Evolutionary conservation across 1,139 yeast species (phyloP).

Genomic region (Petasospora rhodanensis): DNA sequence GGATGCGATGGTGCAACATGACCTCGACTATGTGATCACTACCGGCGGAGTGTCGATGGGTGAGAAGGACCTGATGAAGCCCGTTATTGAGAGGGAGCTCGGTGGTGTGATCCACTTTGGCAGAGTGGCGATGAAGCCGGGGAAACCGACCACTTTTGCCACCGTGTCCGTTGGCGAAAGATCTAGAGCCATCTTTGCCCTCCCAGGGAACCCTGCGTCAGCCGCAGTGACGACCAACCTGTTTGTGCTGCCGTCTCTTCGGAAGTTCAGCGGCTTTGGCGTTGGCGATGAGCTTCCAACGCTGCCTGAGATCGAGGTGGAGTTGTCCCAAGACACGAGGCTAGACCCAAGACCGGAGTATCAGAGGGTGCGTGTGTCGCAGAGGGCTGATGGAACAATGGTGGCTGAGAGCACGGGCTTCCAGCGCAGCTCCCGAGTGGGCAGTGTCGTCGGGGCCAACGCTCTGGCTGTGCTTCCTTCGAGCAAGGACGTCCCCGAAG

Average conservation of each 20-base stretch:
- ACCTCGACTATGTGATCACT: conserved; percentile 40
- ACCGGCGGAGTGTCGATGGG: conserved; percentile 58
- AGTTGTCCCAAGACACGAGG: conserved; percentile 26
- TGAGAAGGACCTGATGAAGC: conserved; percentile 44
- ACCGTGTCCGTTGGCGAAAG: conserved; percentile 27
- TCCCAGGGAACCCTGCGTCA: conserved; percentile 53
- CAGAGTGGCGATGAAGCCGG: conserved; percentile 50
- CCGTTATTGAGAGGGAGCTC: conserved; percentile 37
- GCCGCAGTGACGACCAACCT: conserved; percentile 42
- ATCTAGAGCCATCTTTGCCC: conserved; percentile 36
- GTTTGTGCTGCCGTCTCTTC: conserved; percentile 42
- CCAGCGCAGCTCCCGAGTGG: conserved; percentile 46
- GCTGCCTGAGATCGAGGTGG: conserved; percentile 31
- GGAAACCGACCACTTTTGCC: conserved; percentile 51
- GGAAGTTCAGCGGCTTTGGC: conserved; percentile 30
- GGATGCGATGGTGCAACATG: conserved; percentile 25
- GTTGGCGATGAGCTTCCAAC: conserved; percentile 20
- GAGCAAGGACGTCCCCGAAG: conserved; percentile 7
- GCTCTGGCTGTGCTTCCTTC: conserved; percentile 40
- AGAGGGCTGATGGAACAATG: conserved; percentile 24
- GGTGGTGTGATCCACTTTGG: conserved; percentile 45
- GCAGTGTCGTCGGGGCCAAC: conserved; percentile 41
- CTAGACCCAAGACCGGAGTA: conserved; percentile 48
- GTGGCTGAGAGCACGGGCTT: conserved; percentile 40
- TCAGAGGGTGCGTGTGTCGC: conserved; percentile 37